Evolutionary conservation across 2,329 filamentous ascomycete genomes (phyloP), one percentile per base, ranked within the genome.

Genomic region (Aspergillus fumigatus): DNA sequence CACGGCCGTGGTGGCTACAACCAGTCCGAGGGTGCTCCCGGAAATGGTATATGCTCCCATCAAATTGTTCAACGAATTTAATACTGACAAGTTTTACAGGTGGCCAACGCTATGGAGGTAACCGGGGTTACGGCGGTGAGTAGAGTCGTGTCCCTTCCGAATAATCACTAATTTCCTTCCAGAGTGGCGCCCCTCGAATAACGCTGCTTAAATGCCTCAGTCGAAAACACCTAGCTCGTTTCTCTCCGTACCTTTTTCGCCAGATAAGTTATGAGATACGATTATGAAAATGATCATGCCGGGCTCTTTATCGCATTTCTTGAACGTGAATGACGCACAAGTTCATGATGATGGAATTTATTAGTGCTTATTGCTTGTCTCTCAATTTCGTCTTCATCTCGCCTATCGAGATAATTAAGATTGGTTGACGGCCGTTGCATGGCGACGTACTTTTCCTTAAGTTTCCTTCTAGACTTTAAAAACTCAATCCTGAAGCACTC

Each of bases 1-100:
- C 72, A 74, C 54, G 75, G 74, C 52, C 75, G 78, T 54, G 73
- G 78, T 62, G 77, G 76, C 59, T 77, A 79, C 63, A 76, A 77
- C 62, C 71, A 73, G 55, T 74, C 73, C 21, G 68, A 71, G 54
- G 66, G 72, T 38, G 49, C 47, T 49, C 65, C 69, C 52, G 59
- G 65, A 41, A 59, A 57, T 21, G 55, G 53, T 50, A 58, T 61
- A 52, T 59, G 59, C 54, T 62, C 14, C 17, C 14, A 38, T 38
- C 14, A 17, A 38, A 17, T 17, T 26, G 41, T 45, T 47, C 21
- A 11, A 21, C 14, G 41, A 47, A 14, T 26, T 14, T 2, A 26
- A 3, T 11, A 17, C 43, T 47, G 23, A 47, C 43, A 26, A 10
- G 11, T 14, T 11, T 14, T 23, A 23, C 43, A 21, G 23, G 43